These are phyloP conservation scores for Pichia occidentalis DNA, from an alignment of 805 yeast species.

Conservation along the genomic window DNA sequence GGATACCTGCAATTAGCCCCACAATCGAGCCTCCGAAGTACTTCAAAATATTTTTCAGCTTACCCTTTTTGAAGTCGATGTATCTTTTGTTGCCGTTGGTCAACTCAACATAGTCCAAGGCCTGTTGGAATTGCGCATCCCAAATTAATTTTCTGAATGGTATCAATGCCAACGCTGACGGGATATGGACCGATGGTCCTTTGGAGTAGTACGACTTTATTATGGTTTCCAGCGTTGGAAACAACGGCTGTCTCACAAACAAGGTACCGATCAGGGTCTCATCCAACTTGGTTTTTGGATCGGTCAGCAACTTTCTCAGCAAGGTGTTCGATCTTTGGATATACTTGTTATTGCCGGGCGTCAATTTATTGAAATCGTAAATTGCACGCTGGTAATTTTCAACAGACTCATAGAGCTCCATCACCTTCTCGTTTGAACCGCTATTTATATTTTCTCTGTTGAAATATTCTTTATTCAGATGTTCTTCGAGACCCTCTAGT, in stretches of 20 bases:
- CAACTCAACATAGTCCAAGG: conserved; percentile 50
- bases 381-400: conserved; percentile 24
- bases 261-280: conserved; percentile 18
- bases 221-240: conserved; percentile 20
- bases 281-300: conserved; percentile 18
- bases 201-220: conserved; percentile 24
- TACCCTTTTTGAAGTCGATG: conserved; percentile 28
- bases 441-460: not conserved
- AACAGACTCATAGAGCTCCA: conserved; percentile 16
- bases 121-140: conserved; percentile 50
- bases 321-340: conserved; percentile 21
- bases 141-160: conserved; percentile 57
- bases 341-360: conserved; percentile 17
- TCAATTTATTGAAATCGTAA: conserved; percentile 19
- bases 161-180: conserved; percentile 42
- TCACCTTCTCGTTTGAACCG: conserved; percentile 5
- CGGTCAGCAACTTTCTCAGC: conserved; percentile 15
- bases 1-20: conserved; percentile 39
- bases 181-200: conserved; percentile 24
- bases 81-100: conserved; percentile 56
- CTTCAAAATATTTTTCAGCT: conserved; percentile 28
- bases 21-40: conserved; percentile 38
- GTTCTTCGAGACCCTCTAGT: conserved; percentile 7
- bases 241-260: conserved; percentile 23
- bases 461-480: conserved; percentile 12